Percentiles rank a stretch among this genome's conserved stretches.
These are phyloP conservation scores for Protea cynaroides DNA, from an alignment of 164 flowering plant genomes.

Conservation along the genomic window DNA sequence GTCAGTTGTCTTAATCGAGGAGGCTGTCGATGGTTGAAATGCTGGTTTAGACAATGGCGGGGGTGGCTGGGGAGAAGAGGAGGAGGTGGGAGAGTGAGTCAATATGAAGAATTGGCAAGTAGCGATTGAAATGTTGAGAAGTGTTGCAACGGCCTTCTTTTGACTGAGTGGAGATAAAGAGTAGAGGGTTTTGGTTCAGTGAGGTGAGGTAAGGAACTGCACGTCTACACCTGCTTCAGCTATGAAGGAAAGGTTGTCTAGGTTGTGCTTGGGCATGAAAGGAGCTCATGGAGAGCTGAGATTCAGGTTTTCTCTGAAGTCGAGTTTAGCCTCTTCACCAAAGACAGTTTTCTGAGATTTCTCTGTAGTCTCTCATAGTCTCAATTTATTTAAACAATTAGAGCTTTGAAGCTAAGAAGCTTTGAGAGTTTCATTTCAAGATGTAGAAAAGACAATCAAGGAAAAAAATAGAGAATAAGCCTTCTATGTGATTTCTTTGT, in stretches of 20 bases:
- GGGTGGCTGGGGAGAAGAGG: constrained; percentile 34
- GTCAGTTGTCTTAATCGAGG: constrained; percentile 53
- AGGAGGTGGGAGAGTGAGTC: constrained; percentile 74
- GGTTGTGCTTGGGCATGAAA: constrained; percentile 65
- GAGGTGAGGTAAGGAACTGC: constrained; percentile 56
- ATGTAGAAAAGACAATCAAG: too few species aligned
- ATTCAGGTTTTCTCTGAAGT: constrained; percentile 60
- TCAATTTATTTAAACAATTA: too few species aligned
- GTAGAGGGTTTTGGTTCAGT: constrained; percentile 71
- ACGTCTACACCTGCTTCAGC: constrained; percentile 66
- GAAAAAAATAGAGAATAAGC: too few species aligned
- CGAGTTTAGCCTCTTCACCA: constrained; percentile 63
- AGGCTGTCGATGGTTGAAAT: constrained; percentile 74
- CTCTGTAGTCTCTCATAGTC: too few species aligned
- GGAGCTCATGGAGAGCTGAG: constrained; percentile 67
- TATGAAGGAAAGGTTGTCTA: constrained; percentile 51
- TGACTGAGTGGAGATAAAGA: constrained; percentile 37
- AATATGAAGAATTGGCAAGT: constrained; percentile 51
- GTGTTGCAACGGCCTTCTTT: constrained; percentile 80
- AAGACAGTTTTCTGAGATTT: constrained; percentile 46
- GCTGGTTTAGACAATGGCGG: constrained; percentile 51
- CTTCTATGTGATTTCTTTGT: too few species aligned
- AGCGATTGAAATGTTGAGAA: constrained; percentile 80
- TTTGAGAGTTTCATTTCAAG: too few species aligned
- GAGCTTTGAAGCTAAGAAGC: too few species aligned